Evolutionary conservation across 495 filamentous ascomycete species (phyloP), one percentile per base, ranked within the genome.

Genomic region (Coniosporium apollinis): DNA sequence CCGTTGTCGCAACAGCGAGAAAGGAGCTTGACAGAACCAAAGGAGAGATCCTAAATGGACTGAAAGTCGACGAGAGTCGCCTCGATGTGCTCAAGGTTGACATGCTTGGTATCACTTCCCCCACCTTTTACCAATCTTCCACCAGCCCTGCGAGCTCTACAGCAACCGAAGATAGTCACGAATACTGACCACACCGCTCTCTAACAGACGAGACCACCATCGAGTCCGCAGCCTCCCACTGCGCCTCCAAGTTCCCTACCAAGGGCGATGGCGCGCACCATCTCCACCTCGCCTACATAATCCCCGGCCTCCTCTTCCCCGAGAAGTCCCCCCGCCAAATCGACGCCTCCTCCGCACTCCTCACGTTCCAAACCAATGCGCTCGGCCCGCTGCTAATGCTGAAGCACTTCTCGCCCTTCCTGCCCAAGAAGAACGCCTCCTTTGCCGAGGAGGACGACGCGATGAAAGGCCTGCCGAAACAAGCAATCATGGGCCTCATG

Each of bases 331-430:
- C 75, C 0, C 42, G 52, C 0, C 71, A 78, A 37, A 64, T 92
- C 29, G 52, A 72, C 36, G 58, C 62, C 33, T 62, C 51, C 5
- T 45, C 58, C 20, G 70, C 79, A 1, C 55, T 74, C 11, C 54
- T 71, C 7, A 80, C 66, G 14, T 76, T 81, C 49, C 56, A 63
- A 14, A 67, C 76, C 22, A 91, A 91, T 42, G 56, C 74, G 0
- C 61, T 91, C 0, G 81, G 80, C 0, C 80, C 79, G 0, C 47
- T 91, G 24, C 53, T 91, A 18, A 61, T 89, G 25, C 66, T 79
- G 44, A 87, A 92, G 47, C 69, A 82, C 39, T 76, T 91, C 39
- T 59, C 61, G 0, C 55, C 56, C 1, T 74, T 83, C 45, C 54
- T 92, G 3, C 82, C 81, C 10, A 46, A 59, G 21, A 58, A 66